Evolutionary conservation across 1,139 yeast species (phyloP), one percentile per base, ranked within the genome.

Genomic region (Keqinozyma sinolaborantium): DNA sequence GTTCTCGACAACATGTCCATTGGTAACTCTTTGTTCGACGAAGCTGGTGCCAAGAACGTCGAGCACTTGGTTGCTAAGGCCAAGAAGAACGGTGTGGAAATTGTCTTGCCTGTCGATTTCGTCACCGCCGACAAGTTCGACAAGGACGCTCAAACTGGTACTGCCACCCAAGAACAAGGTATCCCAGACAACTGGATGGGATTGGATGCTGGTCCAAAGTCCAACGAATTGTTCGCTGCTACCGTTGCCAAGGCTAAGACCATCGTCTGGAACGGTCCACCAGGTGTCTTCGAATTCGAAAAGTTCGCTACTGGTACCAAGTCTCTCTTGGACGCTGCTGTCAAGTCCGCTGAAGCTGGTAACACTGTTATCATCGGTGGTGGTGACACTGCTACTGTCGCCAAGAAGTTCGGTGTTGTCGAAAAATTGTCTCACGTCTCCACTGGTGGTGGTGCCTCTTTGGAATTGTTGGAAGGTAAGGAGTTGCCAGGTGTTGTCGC

Each of bases 301-400:
- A 76, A 76, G 56, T 90, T 90, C 60, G 82, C 96, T 48, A 66
- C 67, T 40, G 97, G 97, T 70, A 90, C 97, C 59, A 84, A 87
- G 73, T 65, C 86, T 39, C 70, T 88, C 67, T 78, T 90, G 55
- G 94, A 82, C 47, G 95, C 92, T 50, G 81, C 82, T 55, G 95
- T 87, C 50, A 73, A 77, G 60, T 84, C 95, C 43, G 86, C 90
- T 52, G 80, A 78, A 63, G 76, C 77, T 41, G 96, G 95, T 58
- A 83, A 87, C 74, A 86, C 95, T 49, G 96, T 88, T 45, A 92
- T 92, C 66, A 83, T 90, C 53, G 97, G 97, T 64, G 97, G 97
- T 79, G 97, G 97, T 77, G 97, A 90, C 70, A 90, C 97, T 55
- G 97, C 97, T 48, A 90, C 97, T 49, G 97, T 88, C 48, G 96